These are phyloP conservation scores for Pholiota adiposa DNA, from an alignment of 1,284 basidiomycete species.

Conservation along the genomic window DNA sequence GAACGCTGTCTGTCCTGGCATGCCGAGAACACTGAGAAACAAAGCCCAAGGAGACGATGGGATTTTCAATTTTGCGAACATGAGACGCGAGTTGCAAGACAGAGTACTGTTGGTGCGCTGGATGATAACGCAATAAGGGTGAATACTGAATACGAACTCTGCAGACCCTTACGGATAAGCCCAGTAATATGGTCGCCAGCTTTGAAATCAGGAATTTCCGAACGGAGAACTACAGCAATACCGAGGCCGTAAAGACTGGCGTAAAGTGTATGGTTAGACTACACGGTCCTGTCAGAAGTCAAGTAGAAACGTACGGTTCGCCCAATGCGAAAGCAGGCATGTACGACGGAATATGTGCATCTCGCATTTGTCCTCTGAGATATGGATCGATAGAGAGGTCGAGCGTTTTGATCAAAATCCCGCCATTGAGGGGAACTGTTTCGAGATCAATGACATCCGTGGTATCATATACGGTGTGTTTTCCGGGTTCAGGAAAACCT, in stretches of 20 bases:
- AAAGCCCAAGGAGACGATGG: constrained; percentile 48
- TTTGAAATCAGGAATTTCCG: constrained; percentile 41
- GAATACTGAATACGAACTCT: neutral
- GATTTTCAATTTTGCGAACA: constrained; percentile 35
- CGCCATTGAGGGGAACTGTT: constrained; percentile 51
- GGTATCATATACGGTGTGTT: constrained; percentile 50
- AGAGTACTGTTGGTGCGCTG: constrained; percentile 35
- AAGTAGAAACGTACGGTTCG: constrained; percentile 40
- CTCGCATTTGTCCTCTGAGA: constrained; percentile 45
- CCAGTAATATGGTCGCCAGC: constrained; percentile 50
- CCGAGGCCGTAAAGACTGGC: constrained; percentile 37
- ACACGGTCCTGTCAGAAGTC: neutral
- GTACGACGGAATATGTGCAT: constrained; percentile 29
- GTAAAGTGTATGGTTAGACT: neutral
- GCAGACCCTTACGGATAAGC: constrained; percentile 24
- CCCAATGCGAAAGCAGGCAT: constrained; percentile 38
- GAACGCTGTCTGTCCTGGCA: constrained; percentile 42
- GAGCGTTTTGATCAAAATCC: constrained; percentile 54
- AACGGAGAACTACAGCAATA: constrained; percentile 48
- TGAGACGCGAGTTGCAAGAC: constrained; percentile 22
- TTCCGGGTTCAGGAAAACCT: constrained; percentile 53
- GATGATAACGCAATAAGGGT: too few species aligned
- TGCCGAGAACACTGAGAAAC: constrained; percentile 53
- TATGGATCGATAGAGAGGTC: constrained; percentile 55
- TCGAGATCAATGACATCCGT: constrained; percentile 55